Base-by-base conservation (phyloP, 805 yeast species). In the Sporopachydermia quercuum region DNA sequence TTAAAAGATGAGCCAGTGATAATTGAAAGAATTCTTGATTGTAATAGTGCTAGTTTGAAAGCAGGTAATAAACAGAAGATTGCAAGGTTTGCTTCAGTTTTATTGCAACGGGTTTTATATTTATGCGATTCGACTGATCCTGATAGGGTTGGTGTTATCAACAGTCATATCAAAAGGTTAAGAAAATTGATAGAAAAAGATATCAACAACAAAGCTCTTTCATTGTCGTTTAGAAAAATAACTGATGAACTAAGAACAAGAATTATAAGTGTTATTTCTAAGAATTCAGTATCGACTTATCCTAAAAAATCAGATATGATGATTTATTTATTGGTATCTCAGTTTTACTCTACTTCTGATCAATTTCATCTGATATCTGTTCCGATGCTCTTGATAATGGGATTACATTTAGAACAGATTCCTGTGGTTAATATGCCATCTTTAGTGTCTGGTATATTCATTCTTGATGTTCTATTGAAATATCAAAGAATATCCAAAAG, bases 351-450 rank as follows among this genome's bases (percentile, higher is more conserved):
- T 0, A 85, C 96, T 1, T 91, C 98, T 0, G 99, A 91, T 63
- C 87, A 85, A 54, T 89, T 82, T 59, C 98, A 91, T 63, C 66
- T 86, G 43, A 80, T 91, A 6, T 87, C 78, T 3, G 87, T 96
- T 0, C 95, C 96, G 3, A 70, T 89, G 2, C 62, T 74, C 19
- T 70, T 91, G 23, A 59, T 84, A 34, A 74, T 85, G 64, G 71
- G 78, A 38, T 89, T 84, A 56, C 63, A 74, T 11, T 60, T 89
- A 41, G 75, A 77, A 40, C 73, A 70, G 47, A 49, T 71, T 15
- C 65, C 66, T 35, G 56, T 59, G 18, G 52, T 53, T 16, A 52
- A 65, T 3, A 44, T 71, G 17, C 55, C 55, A 18, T 63, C 61
- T 36, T 46, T 78, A 4, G 70, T 74, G 36, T 68, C 72, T 41